Evolutionary conservation across 148 eudicot species (phyloP).

Genomic region (Rhododendron ovatum): DNA sequence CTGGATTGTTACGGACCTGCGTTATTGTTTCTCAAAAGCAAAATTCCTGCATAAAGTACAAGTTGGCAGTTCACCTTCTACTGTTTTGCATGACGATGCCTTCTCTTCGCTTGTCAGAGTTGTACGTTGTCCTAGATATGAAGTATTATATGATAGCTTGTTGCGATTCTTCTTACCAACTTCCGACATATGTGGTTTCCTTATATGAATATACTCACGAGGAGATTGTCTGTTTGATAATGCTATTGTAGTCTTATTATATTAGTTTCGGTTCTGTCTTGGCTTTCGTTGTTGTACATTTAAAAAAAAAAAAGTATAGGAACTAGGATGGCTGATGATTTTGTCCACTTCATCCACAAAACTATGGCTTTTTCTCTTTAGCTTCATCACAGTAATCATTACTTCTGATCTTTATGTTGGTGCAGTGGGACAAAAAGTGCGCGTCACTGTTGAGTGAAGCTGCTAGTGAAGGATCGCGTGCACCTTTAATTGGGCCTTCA

Average conservation of each 20-base stretch:
- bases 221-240: neutral
- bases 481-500: constrained; percentile 33
- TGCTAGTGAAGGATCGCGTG: constrained; percentile 37
- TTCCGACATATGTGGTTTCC: neutral
- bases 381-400: neutral
- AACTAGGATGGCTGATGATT: neutral
- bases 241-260: neutral
- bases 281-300: neutral
- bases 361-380: neutral
- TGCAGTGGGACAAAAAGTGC: constrained; percentile 95
- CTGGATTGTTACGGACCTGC: neutral
- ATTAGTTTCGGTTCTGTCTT: neutral
- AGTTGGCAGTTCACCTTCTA: neutral
- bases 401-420: constrained; percentile 7
- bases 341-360: neutral
- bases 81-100: neutral
- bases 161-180: neutral
- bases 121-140: neutral
- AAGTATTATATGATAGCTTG: neutral
- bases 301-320: neutral
- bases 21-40: neutral
- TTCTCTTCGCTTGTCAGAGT: neutral
- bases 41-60: neutral
- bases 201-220: neutral
- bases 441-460: constrained; percentile 34